These are phyloP conservation scores for Phaseolus coccineus DNA, from an alignment of 331 rosid species.

Conservation along the genomic window DNA sequence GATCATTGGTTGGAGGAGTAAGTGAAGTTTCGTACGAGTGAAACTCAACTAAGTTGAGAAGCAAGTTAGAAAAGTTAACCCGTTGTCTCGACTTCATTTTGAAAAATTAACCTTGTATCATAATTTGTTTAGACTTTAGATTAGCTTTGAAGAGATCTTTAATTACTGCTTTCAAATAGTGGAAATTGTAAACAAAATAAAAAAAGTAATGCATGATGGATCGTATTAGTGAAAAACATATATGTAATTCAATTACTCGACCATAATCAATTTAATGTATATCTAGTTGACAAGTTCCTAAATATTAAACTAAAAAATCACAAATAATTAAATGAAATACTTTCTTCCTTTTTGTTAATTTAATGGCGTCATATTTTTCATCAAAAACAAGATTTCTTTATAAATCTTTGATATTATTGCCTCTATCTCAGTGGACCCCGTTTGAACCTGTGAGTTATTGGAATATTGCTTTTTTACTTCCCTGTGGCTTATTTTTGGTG, in stretches of 20 bases:
- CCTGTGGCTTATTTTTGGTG: background rate
- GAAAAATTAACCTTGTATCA: background rate
- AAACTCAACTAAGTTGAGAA: background rate
- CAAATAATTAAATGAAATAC: background rate
- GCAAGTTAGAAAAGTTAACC: background rate
- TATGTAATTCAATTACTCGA: background rate
- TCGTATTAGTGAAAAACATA: background rate
- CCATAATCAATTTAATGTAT: background rate
- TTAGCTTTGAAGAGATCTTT: background rate
- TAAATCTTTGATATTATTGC: background rate
- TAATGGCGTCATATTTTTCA: background rate
- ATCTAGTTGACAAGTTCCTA: background rate
- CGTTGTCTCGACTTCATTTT: background rate
- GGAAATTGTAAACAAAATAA: background rate
- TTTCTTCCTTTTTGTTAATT: background rate
- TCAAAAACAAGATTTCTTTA: background rate
- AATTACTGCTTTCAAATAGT: background rate
- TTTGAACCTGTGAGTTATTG: background rate
- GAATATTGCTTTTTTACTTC: background rate
- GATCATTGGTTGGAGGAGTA: background rate
- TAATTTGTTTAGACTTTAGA: background rate
- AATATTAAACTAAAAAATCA: background rate
- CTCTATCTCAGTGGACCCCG: conserved; percentile 3
- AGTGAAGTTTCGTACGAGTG: background rate
- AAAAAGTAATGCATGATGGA: background rate